Conservation (phyloP, 331 rosid species). For the Rhamnella rubrinervis region DNA sequence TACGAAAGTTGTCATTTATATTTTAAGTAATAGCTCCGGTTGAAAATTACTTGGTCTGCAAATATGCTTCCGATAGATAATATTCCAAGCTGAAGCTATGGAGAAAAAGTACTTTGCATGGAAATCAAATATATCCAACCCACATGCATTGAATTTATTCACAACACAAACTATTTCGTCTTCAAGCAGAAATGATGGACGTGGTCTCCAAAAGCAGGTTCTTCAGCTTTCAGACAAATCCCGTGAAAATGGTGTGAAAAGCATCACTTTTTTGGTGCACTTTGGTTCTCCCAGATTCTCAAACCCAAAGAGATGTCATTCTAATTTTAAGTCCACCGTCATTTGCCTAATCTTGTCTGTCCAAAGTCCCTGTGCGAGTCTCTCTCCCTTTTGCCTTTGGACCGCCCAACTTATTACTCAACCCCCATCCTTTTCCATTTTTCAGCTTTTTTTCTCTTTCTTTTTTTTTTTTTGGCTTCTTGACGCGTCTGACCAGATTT, state of each 20-base stretch:
- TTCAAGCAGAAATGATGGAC: neutral
- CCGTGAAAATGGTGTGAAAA: slow-evolving; percentile 11
- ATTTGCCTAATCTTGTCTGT: slow-evolving; percentile 9
- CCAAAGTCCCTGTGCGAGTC: slow-evolving; percentile 6
- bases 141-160: neutral
- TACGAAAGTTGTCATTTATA: too few species aligned
- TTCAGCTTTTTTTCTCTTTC: too few species aligned
- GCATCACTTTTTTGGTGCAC: neutral
- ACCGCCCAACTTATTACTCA: neutral
- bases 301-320: neutral
- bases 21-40: too few species aligned
- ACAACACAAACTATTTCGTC: neutral
- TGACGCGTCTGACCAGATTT: neutral
- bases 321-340: slow-evolving; percentile 8
- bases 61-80: neutral
- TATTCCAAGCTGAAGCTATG: neutral
- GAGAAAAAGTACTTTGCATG: neutral
- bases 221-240: slow-evolving; percentile 1
- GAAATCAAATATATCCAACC: neutral
- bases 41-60: slow-evolving; percentile 12
- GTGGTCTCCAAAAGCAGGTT: neutral
- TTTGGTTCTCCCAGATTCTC: too few species aligned
- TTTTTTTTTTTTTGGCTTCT: neutral
- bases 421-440: neutral
- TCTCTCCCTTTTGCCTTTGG: neutral